Base-by-base conservation (phyloP, 1,139 yeast species). In the Taphrina communis region DNA sequence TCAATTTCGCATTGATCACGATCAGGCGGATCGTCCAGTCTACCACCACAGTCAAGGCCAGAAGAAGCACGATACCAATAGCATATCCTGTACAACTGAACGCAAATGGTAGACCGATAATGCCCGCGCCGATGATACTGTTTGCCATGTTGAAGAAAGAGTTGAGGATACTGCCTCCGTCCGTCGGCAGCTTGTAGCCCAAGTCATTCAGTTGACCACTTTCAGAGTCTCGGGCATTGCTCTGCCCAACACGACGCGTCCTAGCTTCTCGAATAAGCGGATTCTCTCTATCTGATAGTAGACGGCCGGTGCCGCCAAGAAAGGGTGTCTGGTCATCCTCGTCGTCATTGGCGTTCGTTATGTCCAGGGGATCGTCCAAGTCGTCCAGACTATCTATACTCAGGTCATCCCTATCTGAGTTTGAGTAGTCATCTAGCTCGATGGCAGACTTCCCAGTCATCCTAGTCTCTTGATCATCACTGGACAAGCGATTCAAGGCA, bases 41-140 rank as follows among this genome's bases (percentile, higher is more conserved):
- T 6, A 92, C 90, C 14, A 91, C 81, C 0, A 86, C 72, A 0
- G 96, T 88, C 68, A 93, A 79, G 0, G 84, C 74, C 0, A 86
- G 74, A 77, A 91, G 82, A 7, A 87, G 82, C 0, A 90, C 21
- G 0, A 88, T 77, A 3, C 97, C 97, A 0, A 95, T 92, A 0
- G 88, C 73, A 1, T 93, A 78, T 0, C 98, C 98, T 41, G 90
- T 84, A 74, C 91, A 90, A 68, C 84, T 82, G 74, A 93, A 86
- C 0, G 98, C 97, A 75, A 88, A 89, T 0, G 98, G 96, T 74
- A 92, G 96, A 0, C 97, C 97, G 57, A 93, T 91, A 65, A 94
- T 90, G 0, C 98, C 98, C 3, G 70, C 70, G 14, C 93, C 81
- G 70, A 92, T 93, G 17, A 71, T 71, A 12, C 63, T 52, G 53